Evolutionary conservation across 352 stramenopile genomes (phyloP), one percentile per base, ranked within the genome.

Genomic region (Aphanomyces euteiches): DNA sequence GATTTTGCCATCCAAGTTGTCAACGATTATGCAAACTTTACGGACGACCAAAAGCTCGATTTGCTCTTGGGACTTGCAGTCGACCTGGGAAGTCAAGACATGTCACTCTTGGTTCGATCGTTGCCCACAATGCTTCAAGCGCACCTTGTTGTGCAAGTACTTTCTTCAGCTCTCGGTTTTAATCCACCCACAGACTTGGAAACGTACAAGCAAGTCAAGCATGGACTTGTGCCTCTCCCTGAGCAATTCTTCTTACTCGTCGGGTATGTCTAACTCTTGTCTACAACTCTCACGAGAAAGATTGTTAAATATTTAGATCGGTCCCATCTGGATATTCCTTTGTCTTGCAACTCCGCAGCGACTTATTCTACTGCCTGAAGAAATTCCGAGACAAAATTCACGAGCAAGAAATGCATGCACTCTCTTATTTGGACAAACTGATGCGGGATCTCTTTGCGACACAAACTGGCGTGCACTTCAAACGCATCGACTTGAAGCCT

Each of bases 191-290:
- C 91, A 72, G 84, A 95, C 69, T 82, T 85, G 12, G 90, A 83
- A 56, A 88, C 90, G 57, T 90, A 84, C 59, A 95, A 93, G 71
- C 92, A 83, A 61, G 85, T 95, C 40, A 93, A 95, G 69, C 85
- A 83, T 47, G 87, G 85, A 1, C 84, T 95, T 53, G 85, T 95
- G 39, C 87, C 87, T 12, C 72, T 90, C 47, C 80, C 85, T 5
- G 87, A 93, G 64, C 85, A 93, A 69, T 89, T 95, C 66, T 92
- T 92, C 57, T 57, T 91, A 45, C 67, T 93, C 12, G 75, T 93
- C 1, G 84, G 83, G 3, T 61, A 41, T 37, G 54, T 61, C 28
- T 50, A 28, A 28, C 28, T 28, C 28, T 28, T 28, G 28, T 28
- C 28, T 28, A 28, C 28, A 28, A 28, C 28, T 28, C 28, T 2